Evolutionary conservation across 2,329 filamentous ascomycete species (phyloP).

Genomic region (Pseudocercospora cruenta): DNA sequence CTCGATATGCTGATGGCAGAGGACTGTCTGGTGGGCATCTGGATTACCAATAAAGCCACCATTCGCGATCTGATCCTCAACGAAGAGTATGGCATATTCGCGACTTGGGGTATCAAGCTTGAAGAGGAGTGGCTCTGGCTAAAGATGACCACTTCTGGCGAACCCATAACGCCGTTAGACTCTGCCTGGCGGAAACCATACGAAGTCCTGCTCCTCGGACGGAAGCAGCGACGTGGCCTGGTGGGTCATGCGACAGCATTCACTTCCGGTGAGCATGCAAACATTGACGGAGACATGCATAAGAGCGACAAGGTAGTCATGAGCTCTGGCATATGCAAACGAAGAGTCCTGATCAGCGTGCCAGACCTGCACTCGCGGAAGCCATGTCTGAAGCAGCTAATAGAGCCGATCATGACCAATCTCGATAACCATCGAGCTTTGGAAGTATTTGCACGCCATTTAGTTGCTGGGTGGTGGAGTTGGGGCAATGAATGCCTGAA

Average conservation of each 20-base stretch:
- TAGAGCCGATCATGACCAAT: conserved; percentile 58
- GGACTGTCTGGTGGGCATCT: conserved; percentile 68
- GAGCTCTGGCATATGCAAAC: conserved; percentile 33
- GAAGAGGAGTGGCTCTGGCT: conserved; percentile 78
- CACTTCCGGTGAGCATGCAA: not conserved
- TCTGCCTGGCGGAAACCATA: conserved; percentile 73
- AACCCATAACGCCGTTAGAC: conserved; percentile 65
- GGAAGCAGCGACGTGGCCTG: conserved; percentile 21
- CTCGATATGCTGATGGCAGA: conserved; percentile 58
- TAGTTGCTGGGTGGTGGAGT: conserved; percentile 75
- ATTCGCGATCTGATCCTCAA: conserved; percentile 59
- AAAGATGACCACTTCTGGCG: conserved; percentile 68
- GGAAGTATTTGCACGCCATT: conserved; percentile 76
- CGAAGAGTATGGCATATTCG: conserved; percentile 61
- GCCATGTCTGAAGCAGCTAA: conserved; percentile 67
- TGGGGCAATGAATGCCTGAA: conserved; percentile 76
- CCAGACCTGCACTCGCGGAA: conserved; percentile 80
- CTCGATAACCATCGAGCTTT: conserved; percentile 58
- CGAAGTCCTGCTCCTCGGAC: conserved; percentile 70
- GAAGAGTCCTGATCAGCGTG: conserved; percentile 68
- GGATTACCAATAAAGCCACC: conserved; percentile 74
- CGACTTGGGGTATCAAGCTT: conserved; percentile 66
- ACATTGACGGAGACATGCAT: not conserved
- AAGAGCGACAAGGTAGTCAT: not conserved
- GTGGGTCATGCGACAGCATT: not conserved